Conservation (phyloP, 495 filamentous ascomycete species). For the Haplographium delicatum region DNA sequence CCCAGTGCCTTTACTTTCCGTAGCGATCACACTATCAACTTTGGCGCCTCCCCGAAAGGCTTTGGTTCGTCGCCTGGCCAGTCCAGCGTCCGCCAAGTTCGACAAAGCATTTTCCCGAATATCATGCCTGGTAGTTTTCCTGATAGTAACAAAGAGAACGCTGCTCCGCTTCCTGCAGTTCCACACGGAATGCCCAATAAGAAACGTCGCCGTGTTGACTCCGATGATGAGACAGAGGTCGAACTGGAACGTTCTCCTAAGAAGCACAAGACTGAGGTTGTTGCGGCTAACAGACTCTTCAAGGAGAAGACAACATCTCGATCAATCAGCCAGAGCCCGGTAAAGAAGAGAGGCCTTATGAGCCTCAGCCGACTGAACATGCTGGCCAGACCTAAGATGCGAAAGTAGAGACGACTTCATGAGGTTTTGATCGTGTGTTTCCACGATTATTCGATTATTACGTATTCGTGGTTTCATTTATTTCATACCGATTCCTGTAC, state of each 20-base stretch:
- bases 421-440: not conserved
- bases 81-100: conserved; percentile 51
- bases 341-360: conserved; percentile 27
- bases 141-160: conserved; percentile 40
- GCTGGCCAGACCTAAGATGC: conserved; percentile 46
- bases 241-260: conserved; percentile 33
- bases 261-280: conserved; percentile 31
- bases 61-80: conserved; percentile 48
- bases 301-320: conserved; percentile 5
- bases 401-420: conserved; percentile 19
- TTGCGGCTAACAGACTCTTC: conserved; percentile 16
- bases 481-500: no score
- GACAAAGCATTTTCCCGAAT: conserved; percentile 41
- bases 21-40: conserved; percentile 50
- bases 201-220: conserved; percentile 56
- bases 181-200: conserved; percentile 70
- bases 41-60: conserved; percentile 37
- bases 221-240: conserved; percentile 40
- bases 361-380: conserved; percentile 46
- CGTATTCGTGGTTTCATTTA: not conserved
- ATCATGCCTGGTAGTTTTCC: conserved; percentile 49
- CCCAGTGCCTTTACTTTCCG: conserved; percentile 57
- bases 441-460: not conserved
- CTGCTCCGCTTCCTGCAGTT: conserved; percentile 33
- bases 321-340: conserved; percentile 12